Percentiles rank a stretch among this genome's conserved stretches.
Conservation (phyloP, 1,284 basidiomycete genomes). For the Amylostereum chailletii region DNA sequence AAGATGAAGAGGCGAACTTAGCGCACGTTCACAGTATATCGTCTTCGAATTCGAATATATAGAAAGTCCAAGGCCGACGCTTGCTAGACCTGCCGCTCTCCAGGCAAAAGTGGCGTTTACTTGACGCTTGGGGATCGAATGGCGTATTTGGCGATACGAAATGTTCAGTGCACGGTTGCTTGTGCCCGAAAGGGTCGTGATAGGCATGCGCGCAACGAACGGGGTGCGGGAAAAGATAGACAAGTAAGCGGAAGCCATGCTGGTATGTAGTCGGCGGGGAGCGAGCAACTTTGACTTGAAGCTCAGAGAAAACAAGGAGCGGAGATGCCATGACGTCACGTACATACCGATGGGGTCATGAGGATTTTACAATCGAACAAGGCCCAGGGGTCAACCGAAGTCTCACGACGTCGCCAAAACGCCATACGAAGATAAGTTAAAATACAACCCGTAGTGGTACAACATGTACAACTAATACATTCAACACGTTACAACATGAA, state of each 20-base stretch:
- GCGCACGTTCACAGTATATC: constrained; percentile 26
- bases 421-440: too few species aligned
- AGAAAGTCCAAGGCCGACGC: constrained; percentile 20
- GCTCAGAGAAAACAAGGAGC: too few species aligned
- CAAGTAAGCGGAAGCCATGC: constrained; percentile 5
- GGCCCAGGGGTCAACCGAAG: too few species aligned
- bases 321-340: too few species aligned
- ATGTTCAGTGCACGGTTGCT: background rate
- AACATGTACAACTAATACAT: too few species aligned
- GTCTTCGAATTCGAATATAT: constrained; percentile 9
- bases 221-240: constrained; percentile 2
- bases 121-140: background rate
- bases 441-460: too few species aligned
- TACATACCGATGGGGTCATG: too few species aligned
- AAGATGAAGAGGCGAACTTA: background rate
- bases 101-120: background rate
- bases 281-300: too few species aligned
- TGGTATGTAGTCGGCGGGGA: background rate
- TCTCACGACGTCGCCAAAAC: too few species aligned
- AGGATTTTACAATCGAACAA: too few species aligned
- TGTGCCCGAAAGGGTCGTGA: background rate
- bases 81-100: constrained; percentile 14
- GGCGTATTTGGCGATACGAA: background rate
- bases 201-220: background rate
- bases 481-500: too few species aligned